phyloP scores from a whole-genome alignment of 1,139 yeast species.

The Diutina neorugosa region DNA sequence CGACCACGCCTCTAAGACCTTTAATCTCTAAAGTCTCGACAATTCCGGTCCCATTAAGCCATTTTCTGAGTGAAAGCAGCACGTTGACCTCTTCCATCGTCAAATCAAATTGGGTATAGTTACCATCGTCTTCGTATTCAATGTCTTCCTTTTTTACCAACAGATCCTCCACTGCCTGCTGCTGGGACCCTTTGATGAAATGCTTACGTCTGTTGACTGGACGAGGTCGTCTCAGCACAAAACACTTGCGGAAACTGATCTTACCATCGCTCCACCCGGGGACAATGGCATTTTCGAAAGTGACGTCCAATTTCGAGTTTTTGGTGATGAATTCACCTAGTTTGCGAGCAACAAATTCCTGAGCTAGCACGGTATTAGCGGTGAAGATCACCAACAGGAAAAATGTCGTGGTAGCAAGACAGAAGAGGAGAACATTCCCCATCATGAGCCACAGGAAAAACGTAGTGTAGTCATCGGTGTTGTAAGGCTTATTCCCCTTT shows the following conservation, averaged over 20 bases:
- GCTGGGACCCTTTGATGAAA: conserved; percentile 66
- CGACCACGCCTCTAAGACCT: conserved; percentile 86
- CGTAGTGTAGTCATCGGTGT: conserved; percentile 82
- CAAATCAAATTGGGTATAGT: conserved; percentile 88
- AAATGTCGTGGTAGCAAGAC: conserved; percentile 85
- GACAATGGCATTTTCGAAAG: conserved; percentile 87
- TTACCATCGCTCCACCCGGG: conserved; percentile 92
- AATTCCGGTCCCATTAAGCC: conserved; percentile 87
- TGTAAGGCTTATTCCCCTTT: conserved; percentile 50
- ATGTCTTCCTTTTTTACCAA: conserved; percentile 4
- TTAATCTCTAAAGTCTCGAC: conserved; percentile 69
- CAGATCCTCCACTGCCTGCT: conserved; percentile 30
- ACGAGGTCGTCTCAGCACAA: conserved; percentile 75
- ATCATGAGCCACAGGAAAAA: conserved; percentile 83
- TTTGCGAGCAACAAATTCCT: conserved; percentile 72
- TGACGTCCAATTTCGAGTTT: conserved; percentile 76
- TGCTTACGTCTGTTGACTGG: conserved; percentile 18
- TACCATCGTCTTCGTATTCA: conserved; percentile 63
- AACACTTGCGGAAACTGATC: conserved; percentile 73
- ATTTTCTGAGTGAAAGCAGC: conserved; percentile 67
- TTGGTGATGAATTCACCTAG: conserved; percentile 76
- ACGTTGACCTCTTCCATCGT: conserved; percentile 80
- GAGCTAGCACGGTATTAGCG: conserved; percentile 79
- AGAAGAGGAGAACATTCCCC: conserved; percentile 68
- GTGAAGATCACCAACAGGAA: conserved; percentile 67